Evolutionary conservation across 257 asterid genomes (phyloP).

Genomic region (Solanum tarijense): DNA sequence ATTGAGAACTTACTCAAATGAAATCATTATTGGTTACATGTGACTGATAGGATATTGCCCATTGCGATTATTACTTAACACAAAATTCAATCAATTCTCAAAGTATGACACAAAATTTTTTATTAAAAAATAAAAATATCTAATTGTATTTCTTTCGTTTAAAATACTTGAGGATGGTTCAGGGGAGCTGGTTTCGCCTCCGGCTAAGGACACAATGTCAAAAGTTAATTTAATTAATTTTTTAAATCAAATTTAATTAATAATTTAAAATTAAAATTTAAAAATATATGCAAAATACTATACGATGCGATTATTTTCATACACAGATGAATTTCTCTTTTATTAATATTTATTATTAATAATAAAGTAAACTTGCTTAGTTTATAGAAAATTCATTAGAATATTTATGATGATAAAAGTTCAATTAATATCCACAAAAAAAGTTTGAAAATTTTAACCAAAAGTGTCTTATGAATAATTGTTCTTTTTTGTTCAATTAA

Average conservation of each 20-base stretch:
- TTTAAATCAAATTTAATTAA: rapidly evolving
- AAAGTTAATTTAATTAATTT: background rate
- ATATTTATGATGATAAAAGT: background rate
- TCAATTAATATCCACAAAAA: background rate
- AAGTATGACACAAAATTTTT: background rate
- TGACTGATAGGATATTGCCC: background rate
- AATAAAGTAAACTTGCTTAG: background rate
- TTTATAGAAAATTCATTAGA: background rate
- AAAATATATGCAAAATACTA: too few relatives aligned
- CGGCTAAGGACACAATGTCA: too few relatives aligned
- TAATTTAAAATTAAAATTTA: background rate
- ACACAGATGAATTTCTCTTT: background rate
- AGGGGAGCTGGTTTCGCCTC: too few relatives aligned
- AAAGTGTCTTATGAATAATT: background rate
- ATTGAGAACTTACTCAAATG: background rate
- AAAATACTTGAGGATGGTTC: too few relatives aligned
- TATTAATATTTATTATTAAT: too few relatives aligned
- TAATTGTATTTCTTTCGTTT: background rate
- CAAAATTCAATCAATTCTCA: background rate
- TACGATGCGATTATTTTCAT: background rate
- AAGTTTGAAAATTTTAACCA: background rate
- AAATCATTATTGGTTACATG: background rate
- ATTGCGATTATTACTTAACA: background rate
- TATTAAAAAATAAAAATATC: background rate
- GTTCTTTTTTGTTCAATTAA: background rate